Evolutionary conservation across 495 filamentous ascomycete species (phyloP), one percentile per base, ranked within the genome.

Genomic region (Xylaria cubensis): DNA sequence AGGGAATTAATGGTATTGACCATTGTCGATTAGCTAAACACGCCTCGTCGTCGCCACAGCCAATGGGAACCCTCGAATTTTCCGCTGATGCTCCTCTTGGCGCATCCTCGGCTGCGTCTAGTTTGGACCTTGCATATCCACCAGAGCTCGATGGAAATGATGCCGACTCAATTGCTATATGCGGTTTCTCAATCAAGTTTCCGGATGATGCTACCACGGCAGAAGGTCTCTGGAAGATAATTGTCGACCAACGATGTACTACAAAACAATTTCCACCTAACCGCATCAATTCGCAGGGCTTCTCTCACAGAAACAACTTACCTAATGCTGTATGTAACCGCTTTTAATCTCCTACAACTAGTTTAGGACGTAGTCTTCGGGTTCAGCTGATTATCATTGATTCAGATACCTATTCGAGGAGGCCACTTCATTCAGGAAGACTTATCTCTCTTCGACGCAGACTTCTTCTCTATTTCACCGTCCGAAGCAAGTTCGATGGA

Each of bases 401-500:
- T 32, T 8, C 24, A 74, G 72, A 51, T 71, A 17, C 72, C 55
- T 26, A 26, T 72, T 1, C 59, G 59, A 32, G 74, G 77, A n/a
- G 77, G 69, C 0, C 75, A 79, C 59, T 80, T 81, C 69, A 64
- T 82, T 26, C 15, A 64, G 21, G 80, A 86, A 15, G 83, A 88
- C 70, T 19, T 86, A 9, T 76, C 76, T 15, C 62, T 63, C 0
- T 90, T 89, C 73, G 88, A 82, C 55, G 73, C 78, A 0, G 17
- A 56, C 7, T 91, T 91, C 81, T 92, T 92, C 78, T 80, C 80
- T 15, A 86, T 88, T 48, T 82, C 83, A 0, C 79, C 84, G 4
- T 75, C 80, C 0, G 88, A 90, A 75, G 83, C 82, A 6, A 82
- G 81, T 64, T 69, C 73, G 0, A 83, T 89, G 72, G 89, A 82